Conservation (phyloP, 1,284 basidiomycete genomes). For the Apiotrichum mycotoxinovorans region DNA sequence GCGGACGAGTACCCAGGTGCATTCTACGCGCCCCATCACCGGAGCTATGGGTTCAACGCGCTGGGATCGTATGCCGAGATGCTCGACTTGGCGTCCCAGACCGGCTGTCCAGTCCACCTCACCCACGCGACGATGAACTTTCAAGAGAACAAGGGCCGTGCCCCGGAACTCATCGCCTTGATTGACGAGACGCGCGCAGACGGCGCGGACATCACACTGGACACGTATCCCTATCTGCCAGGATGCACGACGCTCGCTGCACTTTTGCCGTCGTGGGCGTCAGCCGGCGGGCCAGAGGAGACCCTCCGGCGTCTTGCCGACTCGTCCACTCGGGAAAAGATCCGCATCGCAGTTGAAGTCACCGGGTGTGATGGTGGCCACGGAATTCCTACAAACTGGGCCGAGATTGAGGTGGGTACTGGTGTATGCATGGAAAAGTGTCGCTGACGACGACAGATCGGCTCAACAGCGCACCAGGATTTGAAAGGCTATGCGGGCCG, state of each 20-base stretch:
- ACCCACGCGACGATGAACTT: slow-evolving; percentile 50
- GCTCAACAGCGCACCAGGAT: slow-evolving; percentile 28
- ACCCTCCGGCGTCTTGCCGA: slow-evolving; percentile 38
- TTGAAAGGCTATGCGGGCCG: slow-evolving; percentile 24
- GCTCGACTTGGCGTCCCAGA: slow-evolving; percentile 36
- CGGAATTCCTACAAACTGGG: slow-evolving; percentile 45
- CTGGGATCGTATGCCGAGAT: slow-evolving; percentile 45
- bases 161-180: slow-evolving; percentile 33
- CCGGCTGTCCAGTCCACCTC: slow-evolving; percentile 42
- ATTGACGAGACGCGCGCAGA: slow-evolving; percentile 29
- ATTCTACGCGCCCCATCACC: slow-evolving; percentile 47
- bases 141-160: slow-evolving; percentile 40
- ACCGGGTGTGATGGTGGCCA: slow-evolving; percentile 48
- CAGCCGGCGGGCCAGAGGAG: slow-evolving; percentile 37
- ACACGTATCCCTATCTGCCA: slow-evolving; percentile 48
- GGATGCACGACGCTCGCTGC: slow-evolving; percentile 46
- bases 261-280: slow-evolving; percentile 43
- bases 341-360: slow-evolving; percentile 38
- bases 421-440: no score
- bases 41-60: slow-evolving; percentile 41
- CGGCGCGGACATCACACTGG: slow-evolving; percentile 41
- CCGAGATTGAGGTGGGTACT: slow-evolving; percentile 37
- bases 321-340: slow-evolving; percentile 29
- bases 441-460: slow-evolving; percentile 19
- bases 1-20: slow-evolving; percentile 31